Conservation (phyloP, 805 yeast genomes). For the Cyberlindnera xishuangbannaensis region DNA sequence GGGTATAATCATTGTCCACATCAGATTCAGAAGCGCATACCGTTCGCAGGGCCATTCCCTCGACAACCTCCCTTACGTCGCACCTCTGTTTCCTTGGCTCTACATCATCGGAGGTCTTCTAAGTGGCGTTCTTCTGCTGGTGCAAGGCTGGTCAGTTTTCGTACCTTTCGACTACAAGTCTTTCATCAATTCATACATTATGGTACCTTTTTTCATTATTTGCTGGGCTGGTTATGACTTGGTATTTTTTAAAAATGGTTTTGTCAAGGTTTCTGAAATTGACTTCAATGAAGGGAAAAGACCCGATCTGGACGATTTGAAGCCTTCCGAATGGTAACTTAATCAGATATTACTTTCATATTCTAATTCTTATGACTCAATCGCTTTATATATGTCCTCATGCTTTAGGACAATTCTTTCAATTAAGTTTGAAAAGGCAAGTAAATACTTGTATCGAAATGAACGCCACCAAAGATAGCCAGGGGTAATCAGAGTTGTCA, state of each 20-base stretch:
- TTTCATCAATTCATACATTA: conserved; percentile 56
- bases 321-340: too few relatives aligned
- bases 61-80: conserved; percentile 63
- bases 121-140: conserved; percentile 35
- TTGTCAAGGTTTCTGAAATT: conserved; percentile 37
- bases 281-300: conserved; percentile 47
- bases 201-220: conserved; percentile 52
- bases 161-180: conserved; percentile 43
- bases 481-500: too few relatives aligned
- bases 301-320: conserved; percentile 32
- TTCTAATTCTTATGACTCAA: too few relatives aligned
- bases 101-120: conserved; percentile 34
- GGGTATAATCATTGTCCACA: conserved; percentile 53
- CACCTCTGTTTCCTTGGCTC: conserved; percentile 42
- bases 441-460: too few relatives aligned
- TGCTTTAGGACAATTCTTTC: too few relatives aligned
- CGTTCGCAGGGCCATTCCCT: conserved; percentile 55
- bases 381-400: too few relatives aligned
- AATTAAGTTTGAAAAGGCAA: too few relatives aligned
- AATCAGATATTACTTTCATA: too few relatives aligned
- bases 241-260: conserved; percentile 33
- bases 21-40: conserved; percentile 63
- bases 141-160: conserved; percentile 46
- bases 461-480: too few relatives aligned
- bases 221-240: conserved; percentile 35